phyloP scores from a whole-genome alignment of 495 filamentous ascomycete genomes.

The Aspergillus ellipticus region DNA sequence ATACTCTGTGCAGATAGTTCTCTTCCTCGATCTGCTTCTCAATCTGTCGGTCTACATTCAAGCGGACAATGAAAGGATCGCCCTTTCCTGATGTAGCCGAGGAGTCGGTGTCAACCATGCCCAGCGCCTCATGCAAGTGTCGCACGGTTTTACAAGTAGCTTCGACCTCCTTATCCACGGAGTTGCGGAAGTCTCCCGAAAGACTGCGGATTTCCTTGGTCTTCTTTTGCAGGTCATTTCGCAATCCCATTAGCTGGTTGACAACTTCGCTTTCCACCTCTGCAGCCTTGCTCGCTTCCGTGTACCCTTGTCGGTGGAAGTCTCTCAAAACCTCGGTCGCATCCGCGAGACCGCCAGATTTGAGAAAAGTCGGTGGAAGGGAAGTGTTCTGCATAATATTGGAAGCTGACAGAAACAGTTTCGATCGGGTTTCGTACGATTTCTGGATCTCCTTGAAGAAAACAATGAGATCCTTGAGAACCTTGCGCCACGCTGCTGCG shows the following conservation, averaged over 20 bases:
- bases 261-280: conserved; percentile 92
- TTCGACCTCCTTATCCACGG: conserved; percentile 55
- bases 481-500: conserved; percentile 80
- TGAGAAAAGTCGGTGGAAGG: conserved; percentile 66
- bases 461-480: conserved; percentile 88
- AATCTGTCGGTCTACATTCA: conserved; percentile 82
- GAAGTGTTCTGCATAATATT: conserved; percentile 79
- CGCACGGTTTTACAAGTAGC: conserved; percentile 63
- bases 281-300: conserved; percentile 80
- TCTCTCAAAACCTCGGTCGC: conserved; percentile 74
- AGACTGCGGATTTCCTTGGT: conserved; percentile 96
- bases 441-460: conserved; percentile 93
- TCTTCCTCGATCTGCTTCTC: conserved; percentile 94
- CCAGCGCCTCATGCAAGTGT: conserved; percentile 74
- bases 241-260: conserved; percentile 74
- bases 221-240: conserved; percentile 88
- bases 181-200: conserved; percentile 90
- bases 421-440: conserved; percentile 83
- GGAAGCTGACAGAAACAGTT: conserved; percentile 76
- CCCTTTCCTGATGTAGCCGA: conserved; percentile 73
- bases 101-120: conserved; percentile 71
- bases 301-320: conserved; percentile 77
- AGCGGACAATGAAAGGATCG: conserved; percentile 82
- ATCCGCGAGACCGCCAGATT: conserved; percentile 79
- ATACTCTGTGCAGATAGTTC: conserved; percentile 90